phyloP scores from a whole-genome alignment of 2,329 filamentous ascomycete genomes.

The Elsinoe ampelina region DNA sequence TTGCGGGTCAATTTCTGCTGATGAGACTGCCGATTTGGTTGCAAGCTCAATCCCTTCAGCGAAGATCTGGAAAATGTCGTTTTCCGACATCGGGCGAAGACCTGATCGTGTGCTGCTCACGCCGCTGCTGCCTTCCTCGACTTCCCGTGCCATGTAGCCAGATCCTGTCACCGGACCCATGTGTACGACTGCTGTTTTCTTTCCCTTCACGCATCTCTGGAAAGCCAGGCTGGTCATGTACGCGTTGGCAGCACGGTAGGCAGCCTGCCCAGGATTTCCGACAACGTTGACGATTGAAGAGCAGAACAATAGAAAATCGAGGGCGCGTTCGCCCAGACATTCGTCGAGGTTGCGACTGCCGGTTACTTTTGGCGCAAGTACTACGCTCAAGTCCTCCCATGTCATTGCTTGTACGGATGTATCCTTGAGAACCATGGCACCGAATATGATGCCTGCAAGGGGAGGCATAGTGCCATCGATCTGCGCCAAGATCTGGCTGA shows the following conservation, averaged over 20 bases:
- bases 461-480: constrained; percentile 20
- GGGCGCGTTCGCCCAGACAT: constrained; percentile 22
- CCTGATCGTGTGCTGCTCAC: neutral
- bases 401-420: constrained; percentile 43
- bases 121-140: neutral
- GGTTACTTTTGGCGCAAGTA: constrained; percentile 41
- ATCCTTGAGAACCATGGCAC: constrained; percentile 40
- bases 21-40: neutral
- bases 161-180: constrained; percentile 42
- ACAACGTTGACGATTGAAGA: constrained; percentile 45
- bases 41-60: constrained; percentile 39
- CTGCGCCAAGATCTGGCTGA: neutral
- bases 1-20: neutral
- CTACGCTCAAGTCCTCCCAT: constrained; percentile 36
- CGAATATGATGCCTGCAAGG: constrained; percentile 36
- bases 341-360: constrained; percentile 44
- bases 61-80: constrained; percentile 44
- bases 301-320: constrained; percentile 16
- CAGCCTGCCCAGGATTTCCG: constrained; percentile 49
- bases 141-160: constrained; percentile 28
- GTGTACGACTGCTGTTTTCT: constrained; percentile 43
- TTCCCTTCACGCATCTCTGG: constrained; percentile 33
- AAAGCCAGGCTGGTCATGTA: constrained; percentile 23
- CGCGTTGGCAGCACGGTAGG: constrained; percentile 46
- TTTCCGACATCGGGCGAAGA: constrained; percentile 35